phyloP scores from a whole-genome alignment of 1,139 yeast species.

The Scheffersomyces cryptocercus region DNA sequence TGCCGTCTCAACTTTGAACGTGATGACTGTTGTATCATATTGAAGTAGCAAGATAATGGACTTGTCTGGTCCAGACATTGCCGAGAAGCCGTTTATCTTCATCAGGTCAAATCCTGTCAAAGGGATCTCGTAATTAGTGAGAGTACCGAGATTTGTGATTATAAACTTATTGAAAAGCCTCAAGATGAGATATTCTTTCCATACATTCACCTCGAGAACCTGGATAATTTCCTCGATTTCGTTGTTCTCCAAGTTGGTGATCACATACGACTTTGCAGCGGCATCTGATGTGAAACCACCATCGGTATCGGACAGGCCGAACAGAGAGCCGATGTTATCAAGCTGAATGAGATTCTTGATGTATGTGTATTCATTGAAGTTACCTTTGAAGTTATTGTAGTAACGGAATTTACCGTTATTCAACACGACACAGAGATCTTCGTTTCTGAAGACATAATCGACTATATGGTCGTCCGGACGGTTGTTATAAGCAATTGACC shows the following conservation, averaged over 20 bases:
- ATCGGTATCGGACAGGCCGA: slow-evolving; percentile 30
- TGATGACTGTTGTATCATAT: slow-evolving; percentile 29
- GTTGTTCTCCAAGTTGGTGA: slow-evolving; percentile 37
- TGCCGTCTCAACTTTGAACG: slow-evolving; percentile 27
- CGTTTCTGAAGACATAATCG: slow-evolving; percentile 58
- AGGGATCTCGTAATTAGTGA: slow-evolving; percentile 28
- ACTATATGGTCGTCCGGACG: slow-evolving; percentile 55
- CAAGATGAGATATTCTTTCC: slow-evolving; percentile 34
- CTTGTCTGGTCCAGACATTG: slow-evolving; percentile 1
- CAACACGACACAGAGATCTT: slow-evolving; percentile 62
- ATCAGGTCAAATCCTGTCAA: slow-evolving; percentile 19
- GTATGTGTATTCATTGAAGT: slow-evolving; percentile 52
- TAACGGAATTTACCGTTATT: slow-evolving; percentile 58
- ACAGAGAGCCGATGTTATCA: slow-evolving; percentile 35
- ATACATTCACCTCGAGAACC: slow-evolving; percentile 24
- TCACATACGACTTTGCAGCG: slow-evolving; percentile 11
- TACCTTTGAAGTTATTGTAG: slow-evolving; percentile 71
- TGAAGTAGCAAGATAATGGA: slow-evolving; percentile 12
- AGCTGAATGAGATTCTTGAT: slow-evolving; percentile 37
- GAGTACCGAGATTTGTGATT: slow-evolving; percentile 26
- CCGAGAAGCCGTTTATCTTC: slow-evolving; percentile 16
- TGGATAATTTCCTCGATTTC: slow-evolving; percentile 31
- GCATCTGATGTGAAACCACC: slow-evolving; percentile 4
- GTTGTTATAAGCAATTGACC: slow-evolving; percentile 54
- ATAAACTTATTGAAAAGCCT: slow-evolving; percentile 28